phyloP scores from a whole-genome alignment of 768 basidiomycete species.

The Russula emetica region DNA sequence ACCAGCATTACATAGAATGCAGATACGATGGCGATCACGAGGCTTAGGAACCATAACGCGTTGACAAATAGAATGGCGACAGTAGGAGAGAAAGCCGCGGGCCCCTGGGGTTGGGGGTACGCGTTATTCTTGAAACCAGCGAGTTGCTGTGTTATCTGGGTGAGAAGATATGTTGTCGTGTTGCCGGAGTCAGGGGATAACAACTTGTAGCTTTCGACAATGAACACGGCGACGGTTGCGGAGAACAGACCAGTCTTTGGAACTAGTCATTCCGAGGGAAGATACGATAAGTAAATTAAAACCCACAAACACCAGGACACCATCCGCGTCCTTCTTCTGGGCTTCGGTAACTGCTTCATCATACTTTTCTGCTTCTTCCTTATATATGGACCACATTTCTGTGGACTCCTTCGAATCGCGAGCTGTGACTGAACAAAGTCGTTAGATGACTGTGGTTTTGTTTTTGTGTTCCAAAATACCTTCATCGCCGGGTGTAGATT shows the following conservation, averaged over 20 bases:
- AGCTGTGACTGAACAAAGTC: too few relatives aligned
- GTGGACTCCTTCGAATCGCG: neutral
- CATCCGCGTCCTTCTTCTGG: slow-evolving; percentile 16
- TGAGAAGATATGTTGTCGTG: neutral
- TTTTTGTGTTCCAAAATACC: neutral
- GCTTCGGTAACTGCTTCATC: neutral
- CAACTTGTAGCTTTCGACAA: slow-evolving; percentile 27
- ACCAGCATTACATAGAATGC: slow-evolving; percentile 21
- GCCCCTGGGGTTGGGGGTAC: neutral
- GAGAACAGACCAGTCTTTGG: slow-evolving; percentile 30
- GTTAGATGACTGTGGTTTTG: neutral
- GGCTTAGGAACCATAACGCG: slow-evolving; percentile 20
- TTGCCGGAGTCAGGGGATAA: slow-evolving; percentile 21
- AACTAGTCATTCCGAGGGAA: neutral
- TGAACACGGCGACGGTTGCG: slow-evolving; percentile 26
- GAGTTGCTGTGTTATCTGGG: slow-evolving; percentile 20
- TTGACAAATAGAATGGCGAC: slow-evolving; percentile 15
- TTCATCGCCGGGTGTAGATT: neutral
- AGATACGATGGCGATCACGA: slow-evolving; percentile 11
- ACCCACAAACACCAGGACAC: slow-evolving; percentile 25
- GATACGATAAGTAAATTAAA: too few relatives aligned
- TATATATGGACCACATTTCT: slow-evolving; percentile 21
- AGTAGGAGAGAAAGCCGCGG: neutral
- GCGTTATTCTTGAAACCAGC: slow-evolving; percentile 2
- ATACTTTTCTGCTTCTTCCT: slow-evolving; percentile 1